A percentile compares a stretch with the other conserved stretches of the same genome.
phyloP scores from a whole-genome alignment of 768 basidiomycete species.

The Lyophyllum decastes region DNA sequence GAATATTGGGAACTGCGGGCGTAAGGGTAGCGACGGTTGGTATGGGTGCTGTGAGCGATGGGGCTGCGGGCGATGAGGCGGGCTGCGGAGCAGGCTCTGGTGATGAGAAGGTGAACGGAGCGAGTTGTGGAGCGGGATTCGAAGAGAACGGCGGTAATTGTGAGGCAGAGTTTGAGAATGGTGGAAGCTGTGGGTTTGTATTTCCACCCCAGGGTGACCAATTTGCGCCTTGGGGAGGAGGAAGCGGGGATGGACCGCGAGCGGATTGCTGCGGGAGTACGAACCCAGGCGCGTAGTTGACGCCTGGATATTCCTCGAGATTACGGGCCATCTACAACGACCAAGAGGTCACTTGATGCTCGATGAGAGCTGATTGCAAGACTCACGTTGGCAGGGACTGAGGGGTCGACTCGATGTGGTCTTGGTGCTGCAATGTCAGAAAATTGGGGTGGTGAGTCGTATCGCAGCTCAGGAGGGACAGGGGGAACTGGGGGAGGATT shows the following conservation, averaged over 20 bases:
- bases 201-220: conserved; percentile 25
- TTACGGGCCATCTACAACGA: conserved; percentile 60
- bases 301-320: conserved; percentile 46
- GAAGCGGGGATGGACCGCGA: conserved; percentile 24
- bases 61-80: conserved; percentile 26
- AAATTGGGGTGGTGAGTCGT: conserved; percentile 50
- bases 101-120: conserved; percentile 49
- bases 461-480: conserved; percentile 28
- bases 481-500: conserved; percentile 30
- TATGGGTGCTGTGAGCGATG: conserved; percentile 66
- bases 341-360: not conserved
- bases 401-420: conserved; percentile 62
- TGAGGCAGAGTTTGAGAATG: conserved; percentile 7
- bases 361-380: conserved; percentile 1
- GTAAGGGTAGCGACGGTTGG: conserved; percentile 65
- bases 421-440: conserved; percentile 63
- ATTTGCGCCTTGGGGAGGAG: conserved; percentile 21
- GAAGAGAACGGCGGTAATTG: conserved; percentile 20
- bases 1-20: conserved; percentile 50
- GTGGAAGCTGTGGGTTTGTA: conserved; percentile 17
- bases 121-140: conserved; percentile 36
- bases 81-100: conserved; percentile 51
- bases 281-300: conserved; percentile 29
- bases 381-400: conserved; percentile 63
- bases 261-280: conserved; percentile 18